Evolutionary conservation across 768 basidiomycete species (phyloP).

Genomic region (Phanerochaete sordida): DNA sequence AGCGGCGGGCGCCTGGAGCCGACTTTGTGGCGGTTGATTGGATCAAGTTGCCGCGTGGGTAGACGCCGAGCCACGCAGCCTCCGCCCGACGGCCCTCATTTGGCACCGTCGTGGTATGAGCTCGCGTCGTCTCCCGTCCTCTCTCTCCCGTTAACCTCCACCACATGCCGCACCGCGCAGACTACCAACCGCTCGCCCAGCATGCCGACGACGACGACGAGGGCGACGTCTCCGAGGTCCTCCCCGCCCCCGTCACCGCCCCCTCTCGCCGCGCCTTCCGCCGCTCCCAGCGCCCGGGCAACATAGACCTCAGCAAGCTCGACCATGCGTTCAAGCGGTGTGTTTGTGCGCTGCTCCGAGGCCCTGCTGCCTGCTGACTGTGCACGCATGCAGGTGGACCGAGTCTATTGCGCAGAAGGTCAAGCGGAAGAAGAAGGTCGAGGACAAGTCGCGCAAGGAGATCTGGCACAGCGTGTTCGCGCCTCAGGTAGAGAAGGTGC

Average conservation of each 20-base stretch:
- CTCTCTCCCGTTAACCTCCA: neutral
- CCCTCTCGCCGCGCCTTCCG: constrained; percentile 27
- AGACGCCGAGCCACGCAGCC: constrained; percentile 4
- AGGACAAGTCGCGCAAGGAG: constrained; percentile 60
- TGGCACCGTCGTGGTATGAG: constrained; percentile 3
- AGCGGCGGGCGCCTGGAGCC: neutral
- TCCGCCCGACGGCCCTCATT: neutral
- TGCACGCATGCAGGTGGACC: constrained; percentile 61
- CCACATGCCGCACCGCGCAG: constrained; percentile 40
- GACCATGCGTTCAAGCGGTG: constrained; percentile 84
- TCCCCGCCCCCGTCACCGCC: constrained; percentile 22
- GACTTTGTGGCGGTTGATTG: constrained; percentile 4
- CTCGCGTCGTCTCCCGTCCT: neutral
- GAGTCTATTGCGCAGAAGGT: constrained; percentile 84
- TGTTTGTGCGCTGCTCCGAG: constrained; percentile 7
- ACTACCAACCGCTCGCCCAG: constrained; percentile 46
- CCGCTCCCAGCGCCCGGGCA: constrained; percentile 45
- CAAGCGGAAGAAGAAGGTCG: constrained; percentile 71
- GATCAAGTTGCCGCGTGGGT: neutral
- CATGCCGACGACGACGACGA: constrained; percentile 37
- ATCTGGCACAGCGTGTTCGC: constrained; percentile 84
- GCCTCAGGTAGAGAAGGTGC: constrained; percentile 42
- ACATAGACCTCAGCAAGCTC: constrained; percentile 75
- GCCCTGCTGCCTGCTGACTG: neutral
- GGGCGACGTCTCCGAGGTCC: constrained; percentile 32